Percentiles rank a stretch among this genome's conserved stretches.
phyloP scores from a whole-genome alignment of 148 eudicot species.

The Rhododendron simsii region DNA sequence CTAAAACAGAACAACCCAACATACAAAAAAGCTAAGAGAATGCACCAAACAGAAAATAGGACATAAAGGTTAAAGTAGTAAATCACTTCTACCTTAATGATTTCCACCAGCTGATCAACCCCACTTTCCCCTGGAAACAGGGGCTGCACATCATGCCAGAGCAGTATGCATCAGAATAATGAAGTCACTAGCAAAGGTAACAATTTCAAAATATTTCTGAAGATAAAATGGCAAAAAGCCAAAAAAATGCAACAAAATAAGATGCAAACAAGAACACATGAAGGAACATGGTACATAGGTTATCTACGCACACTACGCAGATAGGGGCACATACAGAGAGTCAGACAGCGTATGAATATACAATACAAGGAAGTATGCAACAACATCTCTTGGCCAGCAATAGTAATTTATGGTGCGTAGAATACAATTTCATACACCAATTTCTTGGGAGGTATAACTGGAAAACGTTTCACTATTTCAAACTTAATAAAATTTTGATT shows the following conservation, averaged over 20 bases:
- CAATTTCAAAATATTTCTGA: neutral
- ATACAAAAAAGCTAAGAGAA: neutral
- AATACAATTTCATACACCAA: neutral
- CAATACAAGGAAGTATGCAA: neutral
- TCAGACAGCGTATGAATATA: neutral
- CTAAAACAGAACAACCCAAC: conserved; percentile 24
- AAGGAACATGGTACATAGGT: neutral
- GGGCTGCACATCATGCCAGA: conserved; percentile 53
- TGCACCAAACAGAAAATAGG: neutral
- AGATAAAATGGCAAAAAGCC: neutral
- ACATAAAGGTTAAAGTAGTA: neutral
- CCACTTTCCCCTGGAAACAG: conserved; percentile 98
- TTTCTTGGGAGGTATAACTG: neutral
- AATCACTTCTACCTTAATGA: conserved; percentile 57
- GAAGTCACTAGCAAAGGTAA: neutral
- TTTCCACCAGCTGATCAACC: conserved; percentile 94
- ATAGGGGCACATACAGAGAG: neutral
- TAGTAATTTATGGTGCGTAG: neutral
- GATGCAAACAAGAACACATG: neutral
- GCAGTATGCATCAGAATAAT: conserved; percentile 13
- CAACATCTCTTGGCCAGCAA: neutral
- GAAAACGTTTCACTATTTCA: neutral
- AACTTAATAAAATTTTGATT: neutral
- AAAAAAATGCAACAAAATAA: neutral
- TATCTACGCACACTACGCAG: neutral